phyloP scores from a whole-genome alignment of 2,329 filamentous ascomycete species.

The Orbilia brochopaga region DNA sequence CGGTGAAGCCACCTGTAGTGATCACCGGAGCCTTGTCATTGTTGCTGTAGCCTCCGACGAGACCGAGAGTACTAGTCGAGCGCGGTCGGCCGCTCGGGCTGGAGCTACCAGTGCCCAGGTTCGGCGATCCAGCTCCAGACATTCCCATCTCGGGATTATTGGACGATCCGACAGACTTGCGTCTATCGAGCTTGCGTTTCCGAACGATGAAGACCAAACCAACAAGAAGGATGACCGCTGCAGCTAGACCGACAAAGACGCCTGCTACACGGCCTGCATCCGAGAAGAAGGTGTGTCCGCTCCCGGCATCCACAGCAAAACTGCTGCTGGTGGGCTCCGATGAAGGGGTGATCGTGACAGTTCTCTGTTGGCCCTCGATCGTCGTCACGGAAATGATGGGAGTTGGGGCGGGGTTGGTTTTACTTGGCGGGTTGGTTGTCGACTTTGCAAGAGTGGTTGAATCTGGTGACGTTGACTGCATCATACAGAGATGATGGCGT shows the following conservation, averaged over 20 bases:
- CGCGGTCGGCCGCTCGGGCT: conserved; percentile 37
- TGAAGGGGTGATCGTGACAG: conserved; percentile 32
- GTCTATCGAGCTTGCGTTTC: conserved; percentile 40
- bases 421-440: conserved; percentile 8
- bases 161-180: conserved; percentile 42
- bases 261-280: conserved; percentile 35
- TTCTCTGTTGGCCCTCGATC: conserved; percentile 26
- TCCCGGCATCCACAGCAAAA: conserved; percentile 17
- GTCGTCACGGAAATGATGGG: conserved; percentile 36
- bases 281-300: conserved; percentile 31
- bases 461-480: conserved; percentile 9
- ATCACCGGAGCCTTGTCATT: conserved; percentile 31
- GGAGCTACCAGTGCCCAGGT: conserved; percentile 38
- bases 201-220: conserved; percentile 30
- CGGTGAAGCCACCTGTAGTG: conserved; percentile 32
- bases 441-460: neutral
- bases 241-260: conserved; percentile 31
- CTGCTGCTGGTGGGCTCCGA: conserved; percentile 15
- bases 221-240: conserved; percentile 11
- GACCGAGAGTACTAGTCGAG: conserved; percentile 48
- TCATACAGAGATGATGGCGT: conserved; percentile 5
- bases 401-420: neutral
- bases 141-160: conserved; percentile 49
- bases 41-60: conserved; percentile 31
- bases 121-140: conserved; percentile 38